These are phyloP conservation scores for Phytophthora constricta DNA, from an alignment of 352 stramenopile genomes.

Conservation along the genomic window DNA sequence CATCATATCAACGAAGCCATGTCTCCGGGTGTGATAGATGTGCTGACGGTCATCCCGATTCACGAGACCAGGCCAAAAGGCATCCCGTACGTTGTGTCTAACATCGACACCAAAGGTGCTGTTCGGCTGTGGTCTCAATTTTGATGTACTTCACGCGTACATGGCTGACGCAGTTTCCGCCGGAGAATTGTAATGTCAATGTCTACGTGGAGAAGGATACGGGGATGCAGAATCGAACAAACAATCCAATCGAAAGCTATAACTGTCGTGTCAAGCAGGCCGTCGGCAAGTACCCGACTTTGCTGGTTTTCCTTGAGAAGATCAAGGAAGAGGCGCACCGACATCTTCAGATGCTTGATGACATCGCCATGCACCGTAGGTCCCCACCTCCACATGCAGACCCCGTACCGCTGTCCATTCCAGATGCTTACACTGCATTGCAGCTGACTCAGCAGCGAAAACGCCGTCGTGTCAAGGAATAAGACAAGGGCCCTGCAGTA, in stretches of 20 bases:
- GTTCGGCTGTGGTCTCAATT: not conserved
- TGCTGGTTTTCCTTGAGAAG: not conserved
- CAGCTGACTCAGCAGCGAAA: not conserved
- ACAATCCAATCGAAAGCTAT: constrained; percentile 17
- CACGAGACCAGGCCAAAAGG: constrained; percentile 6
- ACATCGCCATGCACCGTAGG: not conserved
- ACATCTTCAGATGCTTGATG: not conserved
- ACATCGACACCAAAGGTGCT: not conserved
- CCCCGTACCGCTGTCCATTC: not conserved
- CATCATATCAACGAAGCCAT: constrained; percentile 12
- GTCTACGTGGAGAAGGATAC: not conserved
- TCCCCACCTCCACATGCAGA: not conserved
- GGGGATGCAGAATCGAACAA: constrained; percentile 11
- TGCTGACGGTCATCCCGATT: constrained; percentile 13
- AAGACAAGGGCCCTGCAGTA: not conserved
- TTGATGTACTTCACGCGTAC: constrained; percentile 9
- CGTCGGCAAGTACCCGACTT: not conserved
- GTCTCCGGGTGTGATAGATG: constrained; percentile 1
- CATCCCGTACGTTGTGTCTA: constrained; percentile 9
- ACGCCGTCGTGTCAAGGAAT: not conserved
- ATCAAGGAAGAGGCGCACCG: not conserved
- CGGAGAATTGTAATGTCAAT: constrained; percentile 1
- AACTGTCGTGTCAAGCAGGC: constrained; percentile 4
- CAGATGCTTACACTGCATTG: not conserved
- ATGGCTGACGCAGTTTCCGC: not conserved